These are phyloP conservation scores for Houttuynia cordata DNA, from an alignment of 164 flowering plant genomes.

Conservation along the genomic window DNA sequence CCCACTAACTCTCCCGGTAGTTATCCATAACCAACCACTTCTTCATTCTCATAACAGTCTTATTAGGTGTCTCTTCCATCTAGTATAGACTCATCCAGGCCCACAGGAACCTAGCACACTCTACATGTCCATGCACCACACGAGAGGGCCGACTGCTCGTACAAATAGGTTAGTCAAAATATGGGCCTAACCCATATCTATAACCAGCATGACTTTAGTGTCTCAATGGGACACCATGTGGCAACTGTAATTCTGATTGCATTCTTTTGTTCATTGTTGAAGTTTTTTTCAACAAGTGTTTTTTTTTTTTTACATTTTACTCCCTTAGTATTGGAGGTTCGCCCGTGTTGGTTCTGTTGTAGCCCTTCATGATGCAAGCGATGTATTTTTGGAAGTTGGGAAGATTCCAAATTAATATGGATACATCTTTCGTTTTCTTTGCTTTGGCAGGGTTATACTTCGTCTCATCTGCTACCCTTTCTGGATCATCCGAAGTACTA, in stretches of 20 bases:
- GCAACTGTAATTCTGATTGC: slow-evolving; percentile 68
- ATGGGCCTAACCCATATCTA: no score
- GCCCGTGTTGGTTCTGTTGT: slow-evolving; percentile 86
- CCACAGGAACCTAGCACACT: no score
- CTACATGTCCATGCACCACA: no score
- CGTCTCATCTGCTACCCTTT: slow-evolving; percentile 87
- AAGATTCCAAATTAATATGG: slow-evolving; percentile 90
- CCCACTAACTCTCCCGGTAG: no score
- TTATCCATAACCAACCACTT: no score
- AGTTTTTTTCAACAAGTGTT: not conserved
- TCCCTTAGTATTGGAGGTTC: slow-evolving; percentile 45
- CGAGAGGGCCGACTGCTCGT: no score
- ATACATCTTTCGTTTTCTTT: slow-evolving; percentile 54
- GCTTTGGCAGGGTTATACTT: slow-evolving; percentile 61
- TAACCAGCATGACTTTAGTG: slow-evolving; percentile 92
- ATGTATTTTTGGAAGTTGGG: slow-evolving; percentile 79
- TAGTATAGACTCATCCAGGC: no score
- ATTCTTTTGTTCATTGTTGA: slow-evolving; percentile 1
- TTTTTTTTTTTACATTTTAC: not conserved
- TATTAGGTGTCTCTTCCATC: no score
- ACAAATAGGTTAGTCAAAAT: no score
- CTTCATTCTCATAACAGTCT: no score
- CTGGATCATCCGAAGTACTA: slow-evolving; percentile 87
- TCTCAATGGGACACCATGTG: slow-evolving; percentile 89
- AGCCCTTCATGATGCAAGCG: slow-evolving; percentile 97